phyloP scores from a whole-genome alignment of 345 rosid species.

The Populus euphratica region DNA sequence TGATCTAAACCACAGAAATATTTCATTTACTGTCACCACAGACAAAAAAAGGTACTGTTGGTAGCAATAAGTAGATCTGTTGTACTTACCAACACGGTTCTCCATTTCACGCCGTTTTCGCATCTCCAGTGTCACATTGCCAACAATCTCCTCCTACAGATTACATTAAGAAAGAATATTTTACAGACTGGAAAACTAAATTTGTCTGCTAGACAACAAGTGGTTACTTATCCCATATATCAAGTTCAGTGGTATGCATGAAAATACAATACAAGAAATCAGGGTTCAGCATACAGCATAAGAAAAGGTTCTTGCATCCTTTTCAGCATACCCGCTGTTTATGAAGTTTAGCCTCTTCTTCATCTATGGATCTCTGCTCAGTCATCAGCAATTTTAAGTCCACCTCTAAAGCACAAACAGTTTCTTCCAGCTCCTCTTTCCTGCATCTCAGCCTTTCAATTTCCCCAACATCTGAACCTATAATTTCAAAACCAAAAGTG shows the following conservation, averaged over 20 bases:
- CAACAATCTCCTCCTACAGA: slow-evolving; percentile 64
- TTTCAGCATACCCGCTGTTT: slow-evolving; percentile 57
- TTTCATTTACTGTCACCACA: not conserved
- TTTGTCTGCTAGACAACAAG: slow-evolving; percentile 1
- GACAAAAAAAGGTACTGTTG: not conserved
- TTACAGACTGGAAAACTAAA: not conserved
- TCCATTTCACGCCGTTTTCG: slow-evolving; percentile 54
- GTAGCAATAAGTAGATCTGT: not conserved
- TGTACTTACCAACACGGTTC: slow-evolving; percentile 44
- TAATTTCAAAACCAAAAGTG: not conserved
- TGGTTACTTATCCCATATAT: slow-evolving; percentile 2
- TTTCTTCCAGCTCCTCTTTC: slow-evolving; percentile 60
- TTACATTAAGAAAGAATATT: not conserved
- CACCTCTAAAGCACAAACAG: slow-evolving; percentile 43
- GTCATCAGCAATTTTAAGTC: slow-evolving; percentile 38
- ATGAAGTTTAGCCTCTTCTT: slow-evolving; percentile 60
- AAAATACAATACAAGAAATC: not conserved
- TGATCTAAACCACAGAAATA: slow-evolving; percentile 38
- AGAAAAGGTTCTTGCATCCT: not conserved
- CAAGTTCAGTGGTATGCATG: slow-evolving; percentile 4
- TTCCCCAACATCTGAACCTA: slow-evolving; percentile 69
- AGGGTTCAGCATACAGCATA: not conserved
- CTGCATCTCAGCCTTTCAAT: slow-evolving; percentile 56
- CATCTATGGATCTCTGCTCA: slow-evolving; percentile 65
- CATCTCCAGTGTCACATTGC: slow-evolving; percentile 35